Base-by-base conservation (phyloP, 2,329 filamentous ascomycete species). In the Alternaria solani region DNA sequence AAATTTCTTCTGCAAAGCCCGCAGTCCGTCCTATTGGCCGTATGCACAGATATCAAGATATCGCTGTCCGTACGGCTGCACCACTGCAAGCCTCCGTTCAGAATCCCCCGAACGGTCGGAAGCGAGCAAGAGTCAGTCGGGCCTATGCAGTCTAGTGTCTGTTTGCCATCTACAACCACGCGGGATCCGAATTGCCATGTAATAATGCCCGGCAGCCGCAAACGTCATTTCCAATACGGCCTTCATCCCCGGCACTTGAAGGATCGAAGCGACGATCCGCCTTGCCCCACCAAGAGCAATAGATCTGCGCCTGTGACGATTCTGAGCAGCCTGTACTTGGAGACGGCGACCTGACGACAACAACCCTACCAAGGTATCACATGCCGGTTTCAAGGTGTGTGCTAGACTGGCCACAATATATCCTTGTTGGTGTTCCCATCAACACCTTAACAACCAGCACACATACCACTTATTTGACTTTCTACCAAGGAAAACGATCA, bases 11-110 rank as follows among this genome's bases (percentile, higher is more conserved):
- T 63, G 56, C 49, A 63, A 32, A 32, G 42, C 41, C 39, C 57
- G 38, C 47, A 36, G 32, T 28, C 16, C 46, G 38, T 25, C 52
- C 60, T 30, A 71, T 70, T 71, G 68, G 68, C 57, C 51, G 34
- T 26, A 25, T 52, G 25, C 26, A 32, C 28, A n/a, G 53, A 59
- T 61, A 57, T 64, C 43, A 12, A 18, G 49, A 65, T 23, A 47
- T 56, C 53, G 44, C 56, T 54, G 39, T 57, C 58, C 51, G 52
- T 57, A 48, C 57, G 57, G 61, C 63, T 68, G 65, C 55, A 46
- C 47, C 60, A 54, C 61, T 57, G 64, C 64, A 67, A 57, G 53
- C 63, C 59, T 62, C 53, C 49, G 49, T 48, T 34, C 39, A 34
- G 47, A 52, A 57, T 57, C 52, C 56, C 58, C 59, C 55, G 43